Evolutionary conservation across 441 rosid species (phyloP).

Genomic region (Erysimum cheiri): DNA sequence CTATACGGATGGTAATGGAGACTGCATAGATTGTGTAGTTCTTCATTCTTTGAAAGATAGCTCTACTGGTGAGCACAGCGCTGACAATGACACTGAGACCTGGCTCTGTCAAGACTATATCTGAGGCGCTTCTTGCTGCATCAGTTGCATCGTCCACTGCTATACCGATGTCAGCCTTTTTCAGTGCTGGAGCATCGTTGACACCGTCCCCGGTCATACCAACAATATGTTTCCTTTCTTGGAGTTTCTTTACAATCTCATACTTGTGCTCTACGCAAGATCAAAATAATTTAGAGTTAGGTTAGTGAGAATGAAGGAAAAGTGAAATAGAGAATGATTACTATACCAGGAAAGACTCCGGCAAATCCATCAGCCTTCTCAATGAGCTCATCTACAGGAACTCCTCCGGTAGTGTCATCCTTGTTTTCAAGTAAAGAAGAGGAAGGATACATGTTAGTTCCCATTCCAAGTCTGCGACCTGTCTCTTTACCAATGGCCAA

Average conservation of each 20-base stretch:
- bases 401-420: slow-evolving; percentile 64
- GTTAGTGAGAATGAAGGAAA: not conserved
- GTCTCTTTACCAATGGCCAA: slow-evolving; percentile 96
- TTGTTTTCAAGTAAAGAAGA: slow-evolving; percentile 76
- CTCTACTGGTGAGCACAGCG: slow-evolving; percentile 89
- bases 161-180: slow-evolving; percentile 92
- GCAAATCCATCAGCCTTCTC: slow-evolving; percentile 96
- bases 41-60: slow-evolving; percentile 97
- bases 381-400: slow-evolving; percentile 80
- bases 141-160: slow-evolving; percentile 97
- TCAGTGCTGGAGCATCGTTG: slow-evolving; percentile 89
- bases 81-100: slow-evolving; percentile 91
- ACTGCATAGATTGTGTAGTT: slow-evolving; percentile 97
- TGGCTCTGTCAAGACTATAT: slow-evolving; percentile 91
- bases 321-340: slow-evolving; percentile 9
- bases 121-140: slow-evolving; percentile 88
- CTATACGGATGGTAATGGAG: slow-evolving; percentile 92
- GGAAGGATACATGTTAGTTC: slow-evolving; percentile 94
- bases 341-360: slow-evolving; percentile 93
- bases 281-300: not conserved
- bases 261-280: slow-evolving; percentile 79
- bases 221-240: slow-evolving; percentile 84
- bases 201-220: slow-evolving; percentile 99
- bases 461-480: slow-evolving; percentile 95
- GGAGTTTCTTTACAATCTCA: slow-evolving; percentile 87